Evolutionary conservation across 176 grass and related monocot genomes (phyloP).

Genomic region (Elymus sibiricus): DNA sequence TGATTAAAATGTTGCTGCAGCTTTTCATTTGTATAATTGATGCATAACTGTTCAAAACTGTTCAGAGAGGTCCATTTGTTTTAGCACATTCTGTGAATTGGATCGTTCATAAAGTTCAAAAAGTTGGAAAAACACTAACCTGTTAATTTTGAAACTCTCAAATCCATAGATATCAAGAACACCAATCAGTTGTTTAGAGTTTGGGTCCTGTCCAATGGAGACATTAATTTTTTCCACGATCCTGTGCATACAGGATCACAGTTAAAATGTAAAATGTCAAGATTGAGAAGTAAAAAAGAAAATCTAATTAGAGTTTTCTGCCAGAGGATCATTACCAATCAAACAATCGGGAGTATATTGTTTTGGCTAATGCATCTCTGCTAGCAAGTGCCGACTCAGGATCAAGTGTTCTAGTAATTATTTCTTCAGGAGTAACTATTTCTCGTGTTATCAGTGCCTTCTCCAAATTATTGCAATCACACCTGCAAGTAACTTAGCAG

Average conservation of each 20-base stretch:
- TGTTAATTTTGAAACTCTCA: slow-evolving; percentile 99
- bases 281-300: neutral
- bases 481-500: slow-evolving; percentile 59
- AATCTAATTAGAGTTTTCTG: slow-evolving; percentile 22
- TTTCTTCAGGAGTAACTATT: slow-evolving; percentile 99
- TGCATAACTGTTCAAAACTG: slow-evolving; percentile 96
- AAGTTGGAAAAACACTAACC: slow-evolving; percentile 48
- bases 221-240: slow-evolving; percentile 98
- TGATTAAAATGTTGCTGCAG: slow-evolving; percentile 99
- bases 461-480: slow-evolving; percentile 78
- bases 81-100: slow-evolving; percentile 1
- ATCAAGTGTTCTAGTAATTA: slow-evolving; percentile 98
- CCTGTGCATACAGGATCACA: slow-evolving; percentile 54
- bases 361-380: slow-evolving; percentile 98
- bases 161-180: slow-evolving; percentile 99
- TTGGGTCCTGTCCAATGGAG: slow-evolving; percentile 98
- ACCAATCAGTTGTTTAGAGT: slow-evolving; percentile 95
- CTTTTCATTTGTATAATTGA: slow-evolving; percentile 99
- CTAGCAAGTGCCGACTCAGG: slow-evolving; percentile 88
- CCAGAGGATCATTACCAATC: slow-evolving; percentile 67
- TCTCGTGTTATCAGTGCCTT: slow-evolving; percentile 91
- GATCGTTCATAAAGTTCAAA: neutral
- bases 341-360: slow-evolving; percentile 94
- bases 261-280: slow-evolving; percentile 17
- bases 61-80: slow-evolving; percentile 26